Evolutionary conservation across 176 grass and related monocot species (phyloP).

Genomic region (Typha latifolia): DNA sequence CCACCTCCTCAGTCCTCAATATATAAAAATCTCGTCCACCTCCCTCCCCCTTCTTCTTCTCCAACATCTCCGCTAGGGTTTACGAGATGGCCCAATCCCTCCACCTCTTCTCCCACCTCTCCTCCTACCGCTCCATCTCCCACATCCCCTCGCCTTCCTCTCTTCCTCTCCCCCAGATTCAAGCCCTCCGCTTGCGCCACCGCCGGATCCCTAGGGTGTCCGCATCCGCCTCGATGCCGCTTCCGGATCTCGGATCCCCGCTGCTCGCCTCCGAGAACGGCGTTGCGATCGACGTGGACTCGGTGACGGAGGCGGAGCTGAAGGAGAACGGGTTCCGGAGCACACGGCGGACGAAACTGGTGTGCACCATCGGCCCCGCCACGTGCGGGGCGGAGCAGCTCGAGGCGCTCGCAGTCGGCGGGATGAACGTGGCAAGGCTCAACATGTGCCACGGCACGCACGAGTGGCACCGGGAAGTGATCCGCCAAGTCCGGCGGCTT

Average conservation of each 20-base stretch:
- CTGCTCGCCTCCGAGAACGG: conserved; percentile 19
- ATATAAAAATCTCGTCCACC: background rate
- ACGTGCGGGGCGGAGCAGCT: conserved; percentile 63
- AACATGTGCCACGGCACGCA: conserved; percentile 96
- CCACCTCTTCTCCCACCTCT: conserved; percentile 7
- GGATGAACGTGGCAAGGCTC: conserved; percentile 80
- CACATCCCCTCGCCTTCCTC: background rate
- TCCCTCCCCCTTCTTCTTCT: background rate
- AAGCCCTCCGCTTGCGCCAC: background rate
- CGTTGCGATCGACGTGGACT: conserved; percentile 37
- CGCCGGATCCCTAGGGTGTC: conserved; percentile 7
- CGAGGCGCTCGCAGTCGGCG: conserved; percentile 87
- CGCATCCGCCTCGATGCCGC: conserved; percentile 17
- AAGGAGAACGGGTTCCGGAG: conserved; percentile 93
- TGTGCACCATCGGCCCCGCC: conserved; percentile 84
- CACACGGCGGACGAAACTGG: conserved; percentile 92
- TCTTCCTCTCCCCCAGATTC: conserved; percentile 7
- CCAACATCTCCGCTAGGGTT: background rate
- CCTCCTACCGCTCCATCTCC: background rate
- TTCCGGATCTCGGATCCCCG: conserved; percentile 23
- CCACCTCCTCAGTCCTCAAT: conserved; percentile 4
- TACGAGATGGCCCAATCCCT: conserved; percentile 24
- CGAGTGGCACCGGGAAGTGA: conserved; percentile 69
- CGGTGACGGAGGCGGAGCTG: conserved; percentile 71
- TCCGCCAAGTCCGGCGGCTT: conserved; percentile 60